Evolutionary conservation across 352 stramenopile species (phyloP), one percentile per base, ranked within the genome.

Genomic region (Aphanomyces euteiches): DNA sequence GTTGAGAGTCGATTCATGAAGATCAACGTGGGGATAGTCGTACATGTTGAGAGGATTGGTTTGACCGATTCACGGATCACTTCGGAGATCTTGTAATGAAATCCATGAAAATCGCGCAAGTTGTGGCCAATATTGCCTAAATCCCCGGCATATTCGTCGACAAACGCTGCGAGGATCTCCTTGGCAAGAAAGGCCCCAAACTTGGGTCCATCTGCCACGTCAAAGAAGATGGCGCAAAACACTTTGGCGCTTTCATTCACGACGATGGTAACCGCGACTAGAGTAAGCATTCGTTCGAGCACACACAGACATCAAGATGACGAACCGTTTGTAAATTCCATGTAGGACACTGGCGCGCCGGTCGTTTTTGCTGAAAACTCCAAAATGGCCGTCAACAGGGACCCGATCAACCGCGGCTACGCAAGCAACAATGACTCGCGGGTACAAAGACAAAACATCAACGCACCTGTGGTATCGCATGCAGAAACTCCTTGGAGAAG

Each of bases 401-500:
- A 96, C 6, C 90, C 90, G 50, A 97, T 83, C 39, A 97, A 74
- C 54, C 90, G 84, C 36, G 90, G 89, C 87, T 97, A 57, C 53
- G 37, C 5, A 7, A 7, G 34, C 28, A 56, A 43, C 39, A 67
- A 7, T 38, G n/a, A 36, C 39, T 10, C 15, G 13, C 5, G 37
- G 15, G 36, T 19, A n/a, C n/a, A 3, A 10, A 19, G 13, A 28
- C 36, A 34, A 19, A 12, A 28, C 8, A 40, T 15, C 65, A 36
- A 15, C 4, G 2, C 79, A 93, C 85, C 83, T 95, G 87, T 2
- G 85, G 82, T 28, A 97, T 79, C 34, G 85, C 78, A 67, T 96
- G 96, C 43, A 83, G 85, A 74, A 95, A 97, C 71, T 96, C 90
- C 69, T 96, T 95, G 57, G 85, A 96, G 79, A 97, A 97, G 65